Percentiles rank a stretch among this genome's conserved stretches.
Conservation (phyloP, 495 filamentous ascomycete genomes). For the Hypoxylon intermedium region DNA sequence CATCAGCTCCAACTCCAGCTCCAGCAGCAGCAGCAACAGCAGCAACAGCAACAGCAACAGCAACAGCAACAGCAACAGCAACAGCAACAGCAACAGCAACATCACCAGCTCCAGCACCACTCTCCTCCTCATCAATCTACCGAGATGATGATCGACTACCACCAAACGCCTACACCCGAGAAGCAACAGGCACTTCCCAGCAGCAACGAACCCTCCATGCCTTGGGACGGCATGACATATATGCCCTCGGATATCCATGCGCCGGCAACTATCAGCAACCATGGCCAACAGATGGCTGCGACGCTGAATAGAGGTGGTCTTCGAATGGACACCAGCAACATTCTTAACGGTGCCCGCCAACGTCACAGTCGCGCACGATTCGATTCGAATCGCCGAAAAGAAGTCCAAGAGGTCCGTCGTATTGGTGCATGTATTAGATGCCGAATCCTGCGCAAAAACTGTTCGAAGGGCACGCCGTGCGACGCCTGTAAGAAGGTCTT, state of each 20-base stretch:
- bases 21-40: too few species aligned
- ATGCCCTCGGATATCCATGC: slow-evolving; percentile 45
- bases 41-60: too few species aligned
- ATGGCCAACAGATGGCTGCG: slow-evolving; percentile 26
- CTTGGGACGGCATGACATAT: slow-evolving; percentile 57
- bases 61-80: too few species aligned
- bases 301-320: slow-evolving; percentile 50
- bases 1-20: neutral
- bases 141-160: slow-evolving; percentile 40
- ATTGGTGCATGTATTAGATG: slow-evolving; percentile 85
- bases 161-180: slow-evolving; percentile 17
- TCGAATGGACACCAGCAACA: slow-evolving; percentile 48
- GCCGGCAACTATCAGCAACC: slow-evolving; percentile 38
- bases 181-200: slow-evolving; percentile 1
- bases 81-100: too few species aligned
- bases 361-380: slow-evolving; percentile 69
- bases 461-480: slow-evolving; percentile 81
- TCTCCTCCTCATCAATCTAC: too few species aligned
- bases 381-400: slow-evolving; percentile 68
- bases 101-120: neutral
- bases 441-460: slow-evolving; percentile 85
- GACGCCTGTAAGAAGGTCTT: slow-evolving; percentile 79
- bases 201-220: slow-evolving; percentile 15
- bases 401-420: slow-evolving; percentile 82
- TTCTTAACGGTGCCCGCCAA: slow-evolving; percentile 43